phyloP scores from a whole-genome alignment of 108 stramenopile genomes.

The Discostella stelligeroides region DNA sequence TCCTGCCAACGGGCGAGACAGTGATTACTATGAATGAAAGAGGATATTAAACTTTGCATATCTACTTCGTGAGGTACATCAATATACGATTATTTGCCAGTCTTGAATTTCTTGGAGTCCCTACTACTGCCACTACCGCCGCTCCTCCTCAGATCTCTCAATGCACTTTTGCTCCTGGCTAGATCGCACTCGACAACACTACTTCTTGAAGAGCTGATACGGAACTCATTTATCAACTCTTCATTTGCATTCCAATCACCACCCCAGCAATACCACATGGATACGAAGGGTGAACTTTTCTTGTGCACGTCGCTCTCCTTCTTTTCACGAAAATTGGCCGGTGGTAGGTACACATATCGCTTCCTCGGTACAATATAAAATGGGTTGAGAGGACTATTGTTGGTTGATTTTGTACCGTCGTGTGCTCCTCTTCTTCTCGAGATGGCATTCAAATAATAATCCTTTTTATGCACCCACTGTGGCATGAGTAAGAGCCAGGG shows the following conservation, averaged over 20 bases:
- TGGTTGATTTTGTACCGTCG: too few species aligned
- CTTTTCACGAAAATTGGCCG: conserved; percentile 75
- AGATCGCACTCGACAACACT: conserved; percentile 55
- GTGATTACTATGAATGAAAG: too few species aligned
- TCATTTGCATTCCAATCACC: conserved; percentile 62
- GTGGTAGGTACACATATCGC: conserved; percentile 88
- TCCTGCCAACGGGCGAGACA: too few species aligned
- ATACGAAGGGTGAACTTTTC: conserved; percentile 86
- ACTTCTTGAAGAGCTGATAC: too few species aligned
- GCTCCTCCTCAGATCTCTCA: conserved; percentile 82
- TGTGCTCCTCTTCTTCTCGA: conserved; percentile 30
- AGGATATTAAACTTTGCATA: too few species aligned
- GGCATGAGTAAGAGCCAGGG: conserved; percentile 86
- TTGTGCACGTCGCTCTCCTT: conserved; percentile 86
- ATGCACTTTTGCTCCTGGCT: conserved; percentile 78
- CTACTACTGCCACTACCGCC: conserved; percentile 8
- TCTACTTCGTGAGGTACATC: too few species aligned
- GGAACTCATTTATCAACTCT: conserved; percentile 48
- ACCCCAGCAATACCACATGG: conserved; percentile 92
- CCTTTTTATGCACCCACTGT: conserved; percentile 84
- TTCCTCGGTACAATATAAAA: conserved; percentile 88
- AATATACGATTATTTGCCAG: conserved; percentile 8
- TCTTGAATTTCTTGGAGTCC: neutral
- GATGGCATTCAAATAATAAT: conserved; percentile 63
- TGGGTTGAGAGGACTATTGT: conserved; percentile 44